Evolutionary conservation across 352 stramenopile genomes (phyloP).

Genomic region (Aphanomyces astaci): DNA sequence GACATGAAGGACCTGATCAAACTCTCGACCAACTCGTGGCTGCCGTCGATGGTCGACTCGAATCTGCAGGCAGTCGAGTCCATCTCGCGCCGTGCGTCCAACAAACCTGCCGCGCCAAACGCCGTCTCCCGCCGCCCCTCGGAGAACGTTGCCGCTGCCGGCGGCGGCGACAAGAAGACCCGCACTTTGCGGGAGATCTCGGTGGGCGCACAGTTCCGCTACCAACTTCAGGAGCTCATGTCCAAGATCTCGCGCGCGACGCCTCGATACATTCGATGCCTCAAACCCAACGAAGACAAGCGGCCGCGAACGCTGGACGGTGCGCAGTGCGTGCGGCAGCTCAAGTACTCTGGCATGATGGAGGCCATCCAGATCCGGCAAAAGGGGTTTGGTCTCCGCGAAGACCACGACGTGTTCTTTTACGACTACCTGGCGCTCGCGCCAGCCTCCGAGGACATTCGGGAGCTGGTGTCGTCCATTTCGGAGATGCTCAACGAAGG

Average conservation of each 20-base stretch:
- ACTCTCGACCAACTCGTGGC: constrained; percentile 72
- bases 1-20: constrained; percentile 91
- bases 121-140: constrained; percentile 57
- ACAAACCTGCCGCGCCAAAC: constrained; percentile 28
- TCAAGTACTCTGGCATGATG: constrained; percentile 90
- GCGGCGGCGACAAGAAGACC: constrained; percentile 66
- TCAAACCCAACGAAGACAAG: constrained; percentile 86
- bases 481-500: constrained; percentile 76
- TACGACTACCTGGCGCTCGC: constrained; percentile 84
- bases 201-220: constrained; percentile 82
- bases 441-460: constrained; percentile 75
- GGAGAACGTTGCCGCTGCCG: constrained; percentile 32
- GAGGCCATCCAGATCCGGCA: constrained; percentile 87
- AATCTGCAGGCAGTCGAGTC: constrained; percentile 82
- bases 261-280: constrained; percentile 81
- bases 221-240: constrained; percentile 84
- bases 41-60: constrained; percentile 77
- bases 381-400: constrained; percentile 75
- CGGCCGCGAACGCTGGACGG: constrained; percentile 70
- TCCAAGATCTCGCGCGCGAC: constrained; percentile 83
- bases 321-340: constrained; percentile 69
- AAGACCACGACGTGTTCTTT: constrained; percentile 88
- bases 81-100: constrained; percentile 29
- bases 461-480: constrained; percentile 75
- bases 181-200: constrained; percentile 81